Conservation (phyloP, 805 yeast genomes). For the Metschnikowia rubicola region DNA sequence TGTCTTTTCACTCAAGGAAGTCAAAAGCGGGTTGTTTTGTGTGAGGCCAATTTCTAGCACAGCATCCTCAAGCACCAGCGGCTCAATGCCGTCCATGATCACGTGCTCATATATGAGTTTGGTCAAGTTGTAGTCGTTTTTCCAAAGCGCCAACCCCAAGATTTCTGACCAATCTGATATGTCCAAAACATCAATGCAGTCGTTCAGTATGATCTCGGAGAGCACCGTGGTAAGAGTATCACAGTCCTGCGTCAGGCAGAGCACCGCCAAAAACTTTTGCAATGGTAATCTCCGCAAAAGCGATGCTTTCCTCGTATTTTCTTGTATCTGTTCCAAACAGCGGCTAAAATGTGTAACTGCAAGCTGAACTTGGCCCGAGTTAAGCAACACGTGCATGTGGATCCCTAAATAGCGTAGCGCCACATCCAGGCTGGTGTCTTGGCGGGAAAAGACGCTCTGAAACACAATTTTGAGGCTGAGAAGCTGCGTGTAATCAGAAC, state of each 20-base stretch:
- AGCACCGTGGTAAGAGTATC: slow-evolving; percentile 15
- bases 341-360: slow-evolving; percentile 19
- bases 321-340: neutral
- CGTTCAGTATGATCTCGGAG: neutral
- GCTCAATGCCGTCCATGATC: slow-evolving; percentile 29
- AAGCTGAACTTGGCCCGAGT: slow-evolving; percentile 21
- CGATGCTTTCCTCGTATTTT: neutral
- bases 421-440: slow-evolving; percentile 3
- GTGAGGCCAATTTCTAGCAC: slow-evolving; percentile 14
- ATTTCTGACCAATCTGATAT: slow-evolving; percentile 21
- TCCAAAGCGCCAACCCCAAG: slow-evolving; percentile 23
- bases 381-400: slow-evolving; percentile 22
- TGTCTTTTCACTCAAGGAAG: slow-evolving; percentile 22
- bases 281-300: slow-evolving; percentile 16
- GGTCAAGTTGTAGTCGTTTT: slow-evolving; percentile 27
- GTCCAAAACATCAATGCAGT: slow-evolving; percentile 3
- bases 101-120: slow-evolving; percentile 26
- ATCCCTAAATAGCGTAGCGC: slow-evolving; percentile 23
- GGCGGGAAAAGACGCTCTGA: slow-evolving; percentile 15
- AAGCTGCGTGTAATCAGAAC: slow-evolving; percentile 21
- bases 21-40: slow-evolving; percentile 10
- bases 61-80: slow-evolving; percentile 24
- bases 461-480: slow-evolving; percentile 22
- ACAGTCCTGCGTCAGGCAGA: slow-evolving; percentile 22
- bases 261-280: slow-evolving; percentile 14